A percentile compares a stretch with the other conserved stretches of the same genome.
These are phyloP conservation scores for Cryptosporidium ryanae DNA, from an alignment of 169 alveolate genomes.

Conservation along the genomic window DNA sequence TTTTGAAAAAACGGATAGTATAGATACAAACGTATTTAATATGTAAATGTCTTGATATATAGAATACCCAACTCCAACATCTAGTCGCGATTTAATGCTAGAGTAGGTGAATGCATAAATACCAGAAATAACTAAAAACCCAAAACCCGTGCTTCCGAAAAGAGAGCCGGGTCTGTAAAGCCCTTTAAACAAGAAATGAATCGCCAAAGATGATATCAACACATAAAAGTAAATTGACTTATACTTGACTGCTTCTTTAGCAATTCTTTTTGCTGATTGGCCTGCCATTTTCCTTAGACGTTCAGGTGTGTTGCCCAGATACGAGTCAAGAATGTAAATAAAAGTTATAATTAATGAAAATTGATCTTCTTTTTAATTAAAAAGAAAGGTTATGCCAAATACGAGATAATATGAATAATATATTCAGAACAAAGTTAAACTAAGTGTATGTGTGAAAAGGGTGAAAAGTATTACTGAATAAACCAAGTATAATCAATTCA, in stretches of 20 bases:
- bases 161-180: slow-evolving; percentile 15
- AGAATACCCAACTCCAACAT: slow-evolving; percentile 60
- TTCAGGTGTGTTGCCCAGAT: neutral
- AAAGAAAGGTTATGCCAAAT: no score
- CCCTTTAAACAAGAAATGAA: slow-evolving; percentile 28
- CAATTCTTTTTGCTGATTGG: slow-evolving; percentile 67
- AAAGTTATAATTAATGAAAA: slow-evolving; percentile 1
- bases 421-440: no score
- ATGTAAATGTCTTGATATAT: slow-evolving; percentile 72
- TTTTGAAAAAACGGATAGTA: slow-evolving; percentile 35
- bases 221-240: slow-evolving; percentile 38
- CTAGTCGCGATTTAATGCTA: slow-evolving; percentile 46
- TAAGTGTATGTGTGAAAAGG: no score
- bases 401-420: no score
- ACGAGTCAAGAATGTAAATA: neutral
- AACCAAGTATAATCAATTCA: no score
- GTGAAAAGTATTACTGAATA: no score
- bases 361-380: neutral
- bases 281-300: slow-evolving; percentile 43
- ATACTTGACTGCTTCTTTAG: slow-evolving; percentile 62
- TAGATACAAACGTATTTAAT: slow-evolving; percentile 38
- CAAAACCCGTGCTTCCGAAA: slow-evolving; percentile 9
- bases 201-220: slow-evolving; percentile 1
- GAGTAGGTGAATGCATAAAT: slow-evolving; percentile 52
- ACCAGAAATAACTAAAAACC: slow-evolving; percentile 11